Evolutionary conservation across 352 stramenopile species (phyloP).

Genomic region (Phytophthora meadii): DNA sequence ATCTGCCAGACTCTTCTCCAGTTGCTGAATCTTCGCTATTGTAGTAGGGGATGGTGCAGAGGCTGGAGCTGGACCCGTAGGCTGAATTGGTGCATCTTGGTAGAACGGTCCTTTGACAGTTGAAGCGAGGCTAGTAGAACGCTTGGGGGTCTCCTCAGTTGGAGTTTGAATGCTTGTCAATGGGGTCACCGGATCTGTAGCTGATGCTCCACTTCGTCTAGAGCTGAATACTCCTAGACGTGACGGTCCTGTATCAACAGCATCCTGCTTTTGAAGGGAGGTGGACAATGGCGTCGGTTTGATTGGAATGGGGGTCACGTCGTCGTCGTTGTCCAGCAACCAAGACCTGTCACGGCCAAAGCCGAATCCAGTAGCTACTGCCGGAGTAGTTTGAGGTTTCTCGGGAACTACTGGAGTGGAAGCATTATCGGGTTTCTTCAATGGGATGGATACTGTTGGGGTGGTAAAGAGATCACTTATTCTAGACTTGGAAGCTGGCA

Average conservation of each 20-base stretch:
- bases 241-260: conserved; percentile 1
- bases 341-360: conserved; percentile 68
- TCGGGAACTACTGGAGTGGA: conserved; percentile 7
- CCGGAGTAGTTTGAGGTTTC: conserved; percentile 10
- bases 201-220: conserved; percentile 11
- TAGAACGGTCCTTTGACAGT: conserved; percentile 38
- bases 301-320: conserved; percentile 20
- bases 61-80: background rate
- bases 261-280: conserved; percentile 13
- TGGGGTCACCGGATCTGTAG: conserved; percentile 13
- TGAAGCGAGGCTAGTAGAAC: background rate
- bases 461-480: conserved; percentile 36
- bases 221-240: conserved; percentile 19
- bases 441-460: conserved; percentile 8
- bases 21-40: conserved; percentile 34
- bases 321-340: conserved; percentile 56
- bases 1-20: conserved; percentile 44
- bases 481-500: conserved; percentile 25
- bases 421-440: conserved; percentile 4
- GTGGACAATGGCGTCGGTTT: conserved; percentile 12
- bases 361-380: conserved; percentile 26
- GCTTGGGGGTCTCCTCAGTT: background rate
- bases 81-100: conserved; percentile 23
- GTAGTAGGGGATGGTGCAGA: conserved; percentile 23
- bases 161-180: conserved; percentile 11